phyloP scores from a whole-genome alignment of 805 yeast genomes.

The Saturnispora gosingensis region DNA sequence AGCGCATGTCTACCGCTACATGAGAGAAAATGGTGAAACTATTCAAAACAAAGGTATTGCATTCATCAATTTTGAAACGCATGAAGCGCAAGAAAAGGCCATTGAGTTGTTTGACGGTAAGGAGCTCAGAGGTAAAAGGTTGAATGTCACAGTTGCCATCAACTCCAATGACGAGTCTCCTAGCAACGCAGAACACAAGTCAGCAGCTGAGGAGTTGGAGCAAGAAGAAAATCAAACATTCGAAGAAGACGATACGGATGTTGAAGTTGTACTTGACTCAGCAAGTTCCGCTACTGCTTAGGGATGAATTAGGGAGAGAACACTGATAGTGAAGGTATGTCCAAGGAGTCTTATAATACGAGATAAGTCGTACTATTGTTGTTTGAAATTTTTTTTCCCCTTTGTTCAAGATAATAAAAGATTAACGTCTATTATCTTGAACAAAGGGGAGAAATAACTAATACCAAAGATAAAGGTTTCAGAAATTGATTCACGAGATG shows the following conservation, averaged over 20 bases:
- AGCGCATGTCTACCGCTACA: conserved; percentile 32
- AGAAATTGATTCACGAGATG: neutral
- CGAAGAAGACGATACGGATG: conserved; percentile 9
- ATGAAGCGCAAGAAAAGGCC: conserved; percentile 39
- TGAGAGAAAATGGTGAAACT: conserved; percentile 36
- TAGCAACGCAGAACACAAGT: neutral
- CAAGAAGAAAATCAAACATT: neutral
- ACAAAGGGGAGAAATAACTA: neutral
- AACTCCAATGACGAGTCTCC: conserved; percentile 34
- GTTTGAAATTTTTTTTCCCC: neutral
- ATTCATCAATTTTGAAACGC: conserved; percentile 43
- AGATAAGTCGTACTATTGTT: neutral
- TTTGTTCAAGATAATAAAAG: neutral
- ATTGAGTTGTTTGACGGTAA: conserved; percentile 59
- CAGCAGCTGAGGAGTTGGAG: neutral
- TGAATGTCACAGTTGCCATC: conserved; percentile 66
- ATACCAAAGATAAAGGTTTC: neutral
- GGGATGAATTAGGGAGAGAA: neutral
- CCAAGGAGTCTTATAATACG: neutral
- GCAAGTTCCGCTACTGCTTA: neutral
- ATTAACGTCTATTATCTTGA: neutral
- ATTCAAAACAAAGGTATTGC: conserved; percentile 57
- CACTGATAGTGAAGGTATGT: neutral
- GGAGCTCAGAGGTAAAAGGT: conserved; percentile 52
- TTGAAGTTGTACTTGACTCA: conserved; percentile 8